Base-by-base conservation (phyloP, 2,329 filamentous ascomycete species). In the Paecilomyces dactylethromorphus region DNA sequence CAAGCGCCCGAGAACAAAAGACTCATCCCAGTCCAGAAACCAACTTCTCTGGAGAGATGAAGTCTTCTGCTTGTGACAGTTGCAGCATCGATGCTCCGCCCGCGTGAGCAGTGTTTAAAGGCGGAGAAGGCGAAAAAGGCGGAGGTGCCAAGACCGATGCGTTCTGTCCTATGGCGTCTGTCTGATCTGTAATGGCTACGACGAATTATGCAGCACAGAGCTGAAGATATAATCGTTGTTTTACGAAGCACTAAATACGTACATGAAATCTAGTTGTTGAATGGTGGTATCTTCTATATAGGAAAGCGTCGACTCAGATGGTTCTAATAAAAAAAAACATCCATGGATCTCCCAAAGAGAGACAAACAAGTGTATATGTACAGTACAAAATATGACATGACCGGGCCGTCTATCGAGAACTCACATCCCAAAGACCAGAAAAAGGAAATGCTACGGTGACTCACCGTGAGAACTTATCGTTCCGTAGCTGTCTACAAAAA, bases 241-340 rank as follows among this genome's bases (percentile, higher is more conserved):
- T 39, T 39, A 39, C 3, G 13, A 15, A n/a, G 35, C 13, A 39
- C 13, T 39, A 15, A 39, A 45, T 45, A 8, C 18, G 10, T 24
- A 59, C 18, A 55, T 58, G 56, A 60, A 18, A 53, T 62, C 18
- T 45, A 7, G n/a, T 33, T 65, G 12, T 59, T 59, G 22, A 45
- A 45, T 21, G 33, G 61, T 62, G 66, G 56, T 66, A 66, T 62
- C 66, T 45, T 39, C 56, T 56, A 45, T 53, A 29, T 45, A 45
- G 39, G 39, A 45, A 18, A 45, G n/a, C 18, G 18, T 15, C 18
- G 39, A 45, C n/a, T n/a, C 39, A 45, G n/a, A 45, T 45, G 39
- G 39, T 45, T n/a, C 39, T 45, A 45, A 5, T 45, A 45, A 7
- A n/a, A 29, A 45, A 45, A n/a, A 29, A 45, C 18, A 45, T 45